These are phyloP conservation scores for Gremmenia infestans DNA, from an alignment of 2,329 filamentous ascomycete species.

Conservation along the genomic window DNA sequence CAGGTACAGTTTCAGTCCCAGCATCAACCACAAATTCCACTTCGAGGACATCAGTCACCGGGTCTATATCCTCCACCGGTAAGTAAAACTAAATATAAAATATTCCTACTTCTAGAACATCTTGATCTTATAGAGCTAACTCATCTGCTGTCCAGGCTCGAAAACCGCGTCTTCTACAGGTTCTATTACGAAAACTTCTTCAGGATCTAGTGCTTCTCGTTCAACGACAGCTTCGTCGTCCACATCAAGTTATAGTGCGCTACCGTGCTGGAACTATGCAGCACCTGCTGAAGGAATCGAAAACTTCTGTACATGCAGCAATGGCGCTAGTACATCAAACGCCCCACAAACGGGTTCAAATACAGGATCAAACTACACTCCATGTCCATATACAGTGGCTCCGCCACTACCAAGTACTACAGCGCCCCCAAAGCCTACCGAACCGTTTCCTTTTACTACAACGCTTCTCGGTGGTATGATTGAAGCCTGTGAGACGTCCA, in stretches of 20 bases:
- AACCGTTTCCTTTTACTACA: neutral
- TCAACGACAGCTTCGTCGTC: neutral
- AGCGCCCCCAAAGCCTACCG: neutral
- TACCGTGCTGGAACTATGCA: neutral
- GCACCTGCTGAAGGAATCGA: neutral
- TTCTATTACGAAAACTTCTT: neutral
- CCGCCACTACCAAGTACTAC: neutral
- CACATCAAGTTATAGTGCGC: neutral
- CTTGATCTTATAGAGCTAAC: neutral
- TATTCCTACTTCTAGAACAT: neutral
- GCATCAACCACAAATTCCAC: neutral
- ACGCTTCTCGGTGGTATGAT: neutral
- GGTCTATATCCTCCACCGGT: neutral
- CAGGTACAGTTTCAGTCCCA: neutral
- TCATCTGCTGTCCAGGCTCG: neutral
- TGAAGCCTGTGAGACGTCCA: neutral
- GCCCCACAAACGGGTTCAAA: neutral
- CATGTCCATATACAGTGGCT: neutral
- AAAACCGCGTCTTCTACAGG: neutral
- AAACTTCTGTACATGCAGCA: neutral
- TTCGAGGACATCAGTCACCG: neutral
- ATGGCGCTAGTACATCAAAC: neutral
- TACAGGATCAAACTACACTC: neutral
- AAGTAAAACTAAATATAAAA: neutral
- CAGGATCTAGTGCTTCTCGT: neutral